Base-by-base conservation (phyloP, 208 protist genomes). In the Vickermania ingenoplastis region DNA sequence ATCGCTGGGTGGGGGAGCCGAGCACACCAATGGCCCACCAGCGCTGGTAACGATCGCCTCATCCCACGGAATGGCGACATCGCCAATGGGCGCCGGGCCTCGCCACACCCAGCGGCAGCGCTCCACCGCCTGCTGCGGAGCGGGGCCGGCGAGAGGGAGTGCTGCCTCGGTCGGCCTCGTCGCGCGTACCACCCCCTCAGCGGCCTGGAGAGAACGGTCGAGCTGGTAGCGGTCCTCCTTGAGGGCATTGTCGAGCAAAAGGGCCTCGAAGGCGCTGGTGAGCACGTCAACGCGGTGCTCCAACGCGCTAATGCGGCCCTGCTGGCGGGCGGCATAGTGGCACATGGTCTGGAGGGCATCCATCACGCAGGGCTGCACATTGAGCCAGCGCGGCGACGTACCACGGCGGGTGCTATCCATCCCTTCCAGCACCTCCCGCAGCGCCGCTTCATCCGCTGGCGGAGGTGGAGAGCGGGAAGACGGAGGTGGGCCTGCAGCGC, bases 221-320 rank as follows among this genome's bases (percentile, higher is more conserved):
- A 86, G 26, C 24, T 57, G 67, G 54, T 91, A 83, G 13, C 84
- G 77, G 59, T 81, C 74, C 65, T 91, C 84, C 65, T 88, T 91
- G 13, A 81, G 31, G n/a, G 68, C 59, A 2, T 61, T 63, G 65
- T 88, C 84, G 22, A 48, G 61, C 41, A 78, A 64, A 14, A 91
- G 65, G 4, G 87, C 63, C n/a, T 70, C 31, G 3, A 81, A 27
- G 31, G 64, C 65, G 50, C 75, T 50, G 28, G 73, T 59, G 23
- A 78, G 31, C 48, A 78, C 56, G 23, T 68, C 52, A 53, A 75
- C 26, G 24, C 67, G 55, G 13, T 63, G 53, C 48, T 79, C 71
- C 31, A 88, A 51, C 50, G 58, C 4, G 25, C 4, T 29, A 17
- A 84, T 55, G 1, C 68, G 72, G 0, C 30, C 48, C 13, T 60